These are phyloP conservation scores for Carpinus fangiana DNA, from an alignment of 306 rosid genomes.

Conservation along the genomic window DNA sequence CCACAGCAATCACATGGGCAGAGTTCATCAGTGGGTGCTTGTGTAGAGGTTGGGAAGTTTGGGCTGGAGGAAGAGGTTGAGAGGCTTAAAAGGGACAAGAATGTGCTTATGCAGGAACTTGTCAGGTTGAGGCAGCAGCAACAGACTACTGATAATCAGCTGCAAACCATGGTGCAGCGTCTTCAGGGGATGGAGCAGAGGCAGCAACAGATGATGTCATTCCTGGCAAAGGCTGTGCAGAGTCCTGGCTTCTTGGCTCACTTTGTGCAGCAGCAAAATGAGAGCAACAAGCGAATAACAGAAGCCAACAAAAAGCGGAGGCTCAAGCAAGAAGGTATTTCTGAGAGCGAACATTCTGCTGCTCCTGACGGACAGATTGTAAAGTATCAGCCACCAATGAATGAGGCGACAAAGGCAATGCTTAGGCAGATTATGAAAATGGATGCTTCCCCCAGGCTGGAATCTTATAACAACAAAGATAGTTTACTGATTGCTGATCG, in stretches of 20 bases:
- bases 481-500: constrained; percentile 58
- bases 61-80: constrained; percentile 99
- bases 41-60: constrained; percentile 98
- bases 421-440: constrained; percentile 73
- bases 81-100: constrained; percentile 94
- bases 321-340: constrained; percentile 71
- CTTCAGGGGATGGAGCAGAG: constrained; percentile 99
- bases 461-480: constrained; percentile 54
- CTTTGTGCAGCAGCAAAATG: constrained; percentile 92
- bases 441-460: constrained; percentile 57
- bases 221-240: constrained; percentile 94
- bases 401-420: constrained; percentile 79
- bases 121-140: constrained; percentile 98
- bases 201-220: constrained; percentile 98
- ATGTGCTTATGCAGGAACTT: constrained; percentile 97
- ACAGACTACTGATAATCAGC: constrained; percentile 87
- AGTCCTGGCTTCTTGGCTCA: constrained; percentile 96
- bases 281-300: constrained; percentile 71
- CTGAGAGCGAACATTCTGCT: constrained; percentile 47
- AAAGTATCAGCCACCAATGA: constrained; percentile 73
- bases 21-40: constrained; percentile 76
- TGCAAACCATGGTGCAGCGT: constrained; percentile 91
- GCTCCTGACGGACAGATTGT: constrained; percentile 83
- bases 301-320: constrained; percentile 88
- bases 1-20: constrained; percentile 73